Base-by-base conservation (phyloP, 2,329 filamentous ascomycete species). In the Nigrograna mackinnonii region DNA sequence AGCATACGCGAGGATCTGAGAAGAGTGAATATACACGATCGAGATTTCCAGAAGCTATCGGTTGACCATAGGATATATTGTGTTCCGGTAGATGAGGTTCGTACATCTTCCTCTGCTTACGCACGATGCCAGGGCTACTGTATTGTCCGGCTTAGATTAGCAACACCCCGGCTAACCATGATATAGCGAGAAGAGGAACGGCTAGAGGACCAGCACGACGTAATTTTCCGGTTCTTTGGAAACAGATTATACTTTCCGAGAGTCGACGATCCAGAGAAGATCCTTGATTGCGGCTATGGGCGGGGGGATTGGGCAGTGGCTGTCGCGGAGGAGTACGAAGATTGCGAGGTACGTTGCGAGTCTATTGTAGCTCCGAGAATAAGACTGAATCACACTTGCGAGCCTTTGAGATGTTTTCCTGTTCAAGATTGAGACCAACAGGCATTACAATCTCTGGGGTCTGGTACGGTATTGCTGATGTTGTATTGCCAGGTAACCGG, bases 211-310 rank as follows among this genome's bases (percentile, higher is more conserved):
- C 67, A 71, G 43, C 61, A 70, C 42, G 44, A 60, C 31, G 44
- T 70, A 17, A 21, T 71, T 9, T 54, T 50, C 21, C 53, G 50
- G 24, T 52, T 70, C 6, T 66, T 64, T 26, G 59, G 57, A 4
- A 52, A 58, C 13, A 39, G 49, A 17, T 43, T 68, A 3, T 63
- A 60, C 30, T 62, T 65, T 37, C 54, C 61, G 20, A 47, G 47
- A 6, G 52, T 71, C 21, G 42, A 54, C 6, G 47, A 64, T 14
- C 68, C 68, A 11, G 41, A 24, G 9, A 63, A 56, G n/a, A 54
- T 70, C 26, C 46, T 71, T 14, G 68, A 71, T 6, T 70, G 66
- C 41, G 68, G 68, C 5, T 70, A 70, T 49, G 68, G 68, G 21
- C 55, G 57, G 22, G 68, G 66, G 1, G 55, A 66, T 34, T 71